These are phyloP conservation scores for Phytophthora sp. DNA, from an alignment of 352 stramenopile species.

Conservation along the genomic window DNA sequence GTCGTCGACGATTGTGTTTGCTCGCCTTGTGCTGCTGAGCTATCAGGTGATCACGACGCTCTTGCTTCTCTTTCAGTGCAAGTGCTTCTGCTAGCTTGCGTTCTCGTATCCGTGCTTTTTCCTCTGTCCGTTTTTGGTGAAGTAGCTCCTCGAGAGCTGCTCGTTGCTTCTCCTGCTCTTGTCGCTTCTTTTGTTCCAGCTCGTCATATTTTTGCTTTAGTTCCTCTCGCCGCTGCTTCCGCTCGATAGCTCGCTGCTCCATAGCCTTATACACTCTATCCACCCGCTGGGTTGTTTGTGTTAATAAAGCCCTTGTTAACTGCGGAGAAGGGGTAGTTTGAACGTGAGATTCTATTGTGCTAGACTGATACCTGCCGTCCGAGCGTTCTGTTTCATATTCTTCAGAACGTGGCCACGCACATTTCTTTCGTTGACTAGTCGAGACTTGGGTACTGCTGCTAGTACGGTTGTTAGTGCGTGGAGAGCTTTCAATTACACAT, in stretches of 20 bases:
- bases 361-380: no score
- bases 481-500: neutral
- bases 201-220: slow-evolving; percentile 61
- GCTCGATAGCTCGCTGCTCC: slow-evolving; percentile 56
- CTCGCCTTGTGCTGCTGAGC: slow-evolving; percentile 32
- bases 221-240: slow-evolving; percentile 59
- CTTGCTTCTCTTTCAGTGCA: slow-evolving; percentile 36
- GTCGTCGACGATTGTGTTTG: slow-evolving; percentile 40
- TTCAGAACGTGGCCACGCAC: neutral
- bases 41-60: slow-evolving; percentile 34
- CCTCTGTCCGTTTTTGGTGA: slow-evolving; percentile 42
- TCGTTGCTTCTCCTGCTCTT: slow-evolving; percentile 43
- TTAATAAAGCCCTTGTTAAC: neutral
- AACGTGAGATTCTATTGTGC: neutral
- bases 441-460: neutral
- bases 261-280: slow-evolving; percentile 62
- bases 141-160: slow-evolving; percentile 48
- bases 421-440: neutral
- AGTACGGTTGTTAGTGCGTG: neutral
- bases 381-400: neutral
- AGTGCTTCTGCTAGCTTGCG: slow-evolving; percentile 44
- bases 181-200: slow-evolving; percentile 52
- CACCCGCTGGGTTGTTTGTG: slow-evolving; percentile 1
- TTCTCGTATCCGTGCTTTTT: slow-evolving; percentile 46
- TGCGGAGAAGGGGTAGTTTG: neutral